Base-by-base conservation (phyloP, 768 basidiomycete species). In the Tylopilus rubrobrunneus region DNA sequence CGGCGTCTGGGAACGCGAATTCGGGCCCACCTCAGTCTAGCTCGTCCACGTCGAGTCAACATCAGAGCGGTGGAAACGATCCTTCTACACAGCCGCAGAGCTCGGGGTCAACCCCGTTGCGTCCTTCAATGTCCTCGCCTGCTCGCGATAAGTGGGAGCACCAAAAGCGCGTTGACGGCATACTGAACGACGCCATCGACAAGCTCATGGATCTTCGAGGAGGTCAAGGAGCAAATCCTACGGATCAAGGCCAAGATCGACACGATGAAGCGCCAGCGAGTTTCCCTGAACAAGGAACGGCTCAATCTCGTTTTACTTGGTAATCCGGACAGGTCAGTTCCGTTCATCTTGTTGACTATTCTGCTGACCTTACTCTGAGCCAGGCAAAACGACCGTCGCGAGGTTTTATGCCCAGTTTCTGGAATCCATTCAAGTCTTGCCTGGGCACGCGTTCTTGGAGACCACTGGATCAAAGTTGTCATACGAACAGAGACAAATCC, bases 261-360 rank as follows among this genome's bases (percentile, higher is more conserved):
- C 34, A 67, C 73, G 0, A 69, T 72, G 19, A 69, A 67, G 10
- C 74, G 84, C 2, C 86, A 87, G 65, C 71, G 71, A 28, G 67
- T 74, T 0, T 70, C 82, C 0, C 40, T 83, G 5, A 72, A 76
- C 36, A 72, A 75, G 17, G 83, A 87, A 53, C 71, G 85, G 1
- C 82, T 85, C 61, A 86, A 87, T 60, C 74, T 79, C 14, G 76
- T 75, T 12, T 69, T 87, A 14, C 76, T 85, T 0, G 86, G 86
- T 7, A 87, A 87, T 62, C 86, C 86, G 85, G 7, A 88, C 86
- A 63, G 86, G 85, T 11, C 80, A 86, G 86, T 79, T 1, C 82
- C 82, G 0, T 72, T 85, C n/a, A 5, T 5, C 14, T 19, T 12
- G 28, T 39, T 1, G 23, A n/a, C 19, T 7, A 3, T 21, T 5